phyloP scores from a whole-genome alignment of 441 rosid species.

The Syzygium malaccense region DNA sequence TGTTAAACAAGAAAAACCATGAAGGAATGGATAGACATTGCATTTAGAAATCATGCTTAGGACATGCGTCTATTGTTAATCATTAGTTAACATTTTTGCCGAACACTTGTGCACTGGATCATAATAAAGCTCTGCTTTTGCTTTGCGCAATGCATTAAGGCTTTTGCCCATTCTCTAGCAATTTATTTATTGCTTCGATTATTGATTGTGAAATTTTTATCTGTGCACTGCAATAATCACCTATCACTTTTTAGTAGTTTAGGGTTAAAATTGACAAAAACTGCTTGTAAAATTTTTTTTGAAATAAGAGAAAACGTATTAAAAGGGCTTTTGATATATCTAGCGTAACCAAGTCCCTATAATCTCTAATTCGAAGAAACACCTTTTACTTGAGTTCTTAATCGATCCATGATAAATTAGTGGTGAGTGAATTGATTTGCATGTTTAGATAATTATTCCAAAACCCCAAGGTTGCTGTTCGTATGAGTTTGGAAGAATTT shows the following conservation, averaged over 20 bases:
- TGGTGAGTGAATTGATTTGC: background rate
- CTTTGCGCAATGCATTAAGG: background rate
- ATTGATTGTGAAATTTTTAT: background rate
- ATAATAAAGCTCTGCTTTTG: no score
- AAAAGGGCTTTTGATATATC: background rate
- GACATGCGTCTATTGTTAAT: no score
- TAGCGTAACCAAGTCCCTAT: background rate
- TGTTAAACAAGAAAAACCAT: no score
- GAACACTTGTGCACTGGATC: no score
- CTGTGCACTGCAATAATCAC: fast-evolving
- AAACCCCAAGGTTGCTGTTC: background rate
- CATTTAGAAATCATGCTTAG: no score
- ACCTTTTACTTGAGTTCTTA: background rate
- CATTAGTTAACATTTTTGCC: no score
- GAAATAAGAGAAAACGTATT: background rate
- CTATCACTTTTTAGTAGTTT: background rate
- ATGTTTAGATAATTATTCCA: background rate
- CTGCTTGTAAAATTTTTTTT: background rate
- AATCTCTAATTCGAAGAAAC: fast-evolving
- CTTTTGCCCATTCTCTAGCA: background rate
- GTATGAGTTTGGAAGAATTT: background rate
- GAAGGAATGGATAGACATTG: no score
- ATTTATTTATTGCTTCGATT: background rate
- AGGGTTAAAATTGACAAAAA: background rate
- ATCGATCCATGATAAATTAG: background rate